A percentile compares a stretch with the other conserved stretches of the same genome.
phyloP scores from a whole-genome alignment of 192 early-diverging fungal species.

The Backusella mclennaniae region DNA sequence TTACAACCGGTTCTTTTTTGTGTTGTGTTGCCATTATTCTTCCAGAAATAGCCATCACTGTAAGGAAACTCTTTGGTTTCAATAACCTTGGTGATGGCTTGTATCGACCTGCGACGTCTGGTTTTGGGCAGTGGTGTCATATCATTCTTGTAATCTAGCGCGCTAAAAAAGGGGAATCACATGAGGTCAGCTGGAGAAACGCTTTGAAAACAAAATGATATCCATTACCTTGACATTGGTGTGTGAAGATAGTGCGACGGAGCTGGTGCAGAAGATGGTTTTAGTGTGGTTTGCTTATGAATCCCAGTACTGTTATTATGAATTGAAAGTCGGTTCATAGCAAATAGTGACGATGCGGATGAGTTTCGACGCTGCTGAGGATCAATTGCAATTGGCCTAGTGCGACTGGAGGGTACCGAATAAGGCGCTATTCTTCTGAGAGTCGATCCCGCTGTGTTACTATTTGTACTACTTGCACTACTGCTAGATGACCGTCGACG shows the following conservation, averaged over 20 bases:
- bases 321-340: constrained; percentile 2
- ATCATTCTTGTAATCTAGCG: not conserved
- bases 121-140: constrained; percentile 20
- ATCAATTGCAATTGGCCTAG: not conserved
- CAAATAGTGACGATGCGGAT: not conserved
- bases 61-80: constrained; percentile 50
- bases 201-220: not conserved
- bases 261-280: not conserved
- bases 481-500: constrained; percentile 3
- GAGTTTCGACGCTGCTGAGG: constrained; percentile 1
- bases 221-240: not conserved
- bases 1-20: constrained; percentile 56
- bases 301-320: not conserved
- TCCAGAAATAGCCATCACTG: constrained; percentile 51
- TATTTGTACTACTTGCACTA: not conserved
- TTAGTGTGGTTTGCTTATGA: not conserved
- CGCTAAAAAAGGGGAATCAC: not conserved
- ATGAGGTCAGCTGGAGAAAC: not conserved
- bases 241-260: not conserved
- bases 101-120: constrained; percentile 57
- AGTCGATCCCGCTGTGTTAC: not conserved
- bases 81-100: constrained; percentile 58
- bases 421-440: constrained; percentile 4
- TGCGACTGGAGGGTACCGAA: not conserved
- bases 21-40: constrained; percentile 60